These are phyloP conservation scores for Aspergillus pseudotamarii DNA, from an alignment of 2,329 filamentous ascomycete species.

Conservation along the genomic window DNA sequence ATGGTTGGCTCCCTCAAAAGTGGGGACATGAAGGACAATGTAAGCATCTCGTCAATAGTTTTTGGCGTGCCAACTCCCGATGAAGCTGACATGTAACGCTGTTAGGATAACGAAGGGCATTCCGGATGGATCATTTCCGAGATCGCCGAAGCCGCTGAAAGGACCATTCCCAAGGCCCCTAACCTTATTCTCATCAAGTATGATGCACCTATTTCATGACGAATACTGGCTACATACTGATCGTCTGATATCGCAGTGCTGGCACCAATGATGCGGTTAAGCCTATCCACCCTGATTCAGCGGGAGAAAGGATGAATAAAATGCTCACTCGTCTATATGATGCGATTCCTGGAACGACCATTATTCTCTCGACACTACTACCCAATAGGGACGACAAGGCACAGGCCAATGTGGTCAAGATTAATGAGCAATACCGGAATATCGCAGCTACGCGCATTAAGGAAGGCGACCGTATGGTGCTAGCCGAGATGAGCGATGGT, in stretches of 20 bases:
- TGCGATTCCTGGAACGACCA: conserved; percentile 25
- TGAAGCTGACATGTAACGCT: not conserved
- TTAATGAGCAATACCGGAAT: conserved; percentile 30
- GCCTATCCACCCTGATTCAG: conserved; percentile 15
- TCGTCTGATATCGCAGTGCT: conserved; percentile 20
- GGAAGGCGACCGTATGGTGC: conserved; percentile 21
- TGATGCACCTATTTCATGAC: not conserved
- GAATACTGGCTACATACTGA: not conserved
- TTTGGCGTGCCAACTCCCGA: not conserved
- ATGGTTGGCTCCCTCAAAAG: conserved; percentile 12
- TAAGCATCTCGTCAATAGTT: conserved; percentile 7
- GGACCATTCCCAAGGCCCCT: conserved; percentile 20
- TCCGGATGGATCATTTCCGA: conserved; percentile 26
- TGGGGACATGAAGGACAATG: conserved; percentile 21
- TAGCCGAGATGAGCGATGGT: conserved; percentile 28
- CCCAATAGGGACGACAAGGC: conserved; percentile 19
- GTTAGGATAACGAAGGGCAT: conserved; percentile 28
- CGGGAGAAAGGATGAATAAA: conserved; percentile 28
- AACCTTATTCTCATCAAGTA: conserved; percentile 34
- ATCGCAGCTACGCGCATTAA: conserved; percentile 25
- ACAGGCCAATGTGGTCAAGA: conserved; percentile 8
- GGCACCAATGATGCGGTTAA: conserved; percentile 38
- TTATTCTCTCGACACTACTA: conserved; percentile 38
- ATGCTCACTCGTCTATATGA: conserved; percentile 30
- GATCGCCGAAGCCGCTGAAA: conserved; percentile 15